A percentile compares a stretch with the other conserved stretches of the same genome.
Evolutionary conservation across 2,329 filamentous ascomycete species (phyloP).

Genomic region (Neocatenulostroma microsporum): DNA sequence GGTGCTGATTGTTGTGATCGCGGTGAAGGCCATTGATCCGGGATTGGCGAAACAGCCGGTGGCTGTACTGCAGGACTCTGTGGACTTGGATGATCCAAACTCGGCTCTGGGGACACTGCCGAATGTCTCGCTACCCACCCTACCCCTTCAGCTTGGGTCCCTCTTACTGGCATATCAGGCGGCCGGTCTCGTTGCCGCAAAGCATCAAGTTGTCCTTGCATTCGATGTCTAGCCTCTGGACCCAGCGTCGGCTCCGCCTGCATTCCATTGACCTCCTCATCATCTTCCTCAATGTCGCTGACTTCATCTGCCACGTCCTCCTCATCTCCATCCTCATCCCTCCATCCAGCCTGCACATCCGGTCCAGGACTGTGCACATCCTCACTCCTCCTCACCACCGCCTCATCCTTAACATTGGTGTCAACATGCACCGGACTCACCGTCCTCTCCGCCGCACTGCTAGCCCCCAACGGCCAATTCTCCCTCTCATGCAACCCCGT

Average conservation of each 20-base stretch:
- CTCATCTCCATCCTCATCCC: constrained; percentile 14
- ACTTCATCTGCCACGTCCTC: constrained; percentile 10
- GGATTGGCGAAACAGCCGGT: constrained; percentile 5
- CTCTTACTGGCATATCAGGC: not conserved
- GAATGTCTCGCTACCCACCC: not conserved
- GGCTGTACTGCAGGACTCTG: constrained; percentile 1
- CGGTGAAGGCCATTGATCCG: constrained; percentile 1
- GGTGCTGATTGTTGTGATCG: not conserved
- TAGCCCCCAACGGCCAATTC: constrained; percentile 22
- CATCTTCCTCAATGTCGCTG: constrained; percentile 20
- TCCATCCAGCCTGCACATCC: constrained; percentile 5
- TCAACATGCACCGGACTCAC: constrained; percentile 10
- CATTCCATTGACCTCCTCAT: constrained; percentile 7
- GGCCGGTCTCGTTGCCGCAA: too few relatives aligned
- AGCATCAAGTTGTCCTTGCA: constrained; percentile 3
- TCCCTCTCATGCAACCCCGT: constrained; percentile 21
- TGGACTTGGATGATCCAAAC: not conserved
- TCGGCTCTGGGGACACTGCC: not conserved
- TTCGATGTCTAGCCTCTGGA: constrained; percentile 1
- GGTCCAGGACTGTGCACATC: constrained; percentile 13
- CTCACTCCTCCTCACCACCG: constrained; percentile 16
- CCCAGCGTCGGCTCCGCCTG: constrained; percentile 6
- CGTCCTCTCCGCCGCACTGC: constrained; percentile 1
- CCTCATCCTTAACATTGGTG: constrained; percentile 11
- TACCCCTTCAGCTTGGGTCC: not conserved